These are phyloP conservation scores for Emydomyces testavorans DNA, from an alignment of 2,329 filamentous ascomycete species.

Conservation along the genomic window DNA sequence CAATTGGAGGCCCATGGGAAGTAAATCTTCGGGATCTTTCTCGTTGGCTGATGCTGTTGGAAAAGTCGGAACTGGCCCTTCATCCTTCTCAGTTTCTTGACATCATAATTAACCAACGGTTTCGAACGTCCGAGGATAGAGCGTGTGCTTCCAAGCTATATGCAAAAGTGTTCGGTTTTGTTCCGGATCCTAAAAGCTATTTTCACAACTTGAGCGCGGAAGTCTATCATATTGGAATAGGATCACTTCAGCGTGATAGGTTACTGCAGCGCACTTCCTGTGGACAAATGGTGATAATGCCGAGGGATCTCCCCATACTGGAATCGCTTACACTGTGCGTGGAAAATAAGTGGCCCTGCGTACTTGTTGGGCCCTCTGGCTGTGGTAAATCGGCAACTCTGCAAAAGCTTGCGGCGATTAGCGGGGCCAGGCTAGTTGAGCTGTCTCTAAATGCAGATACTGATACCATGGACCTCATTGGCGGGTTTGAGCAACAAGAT, in stretches of 20 bases:
- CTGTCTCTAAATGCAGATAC: conserved; percentile 90
- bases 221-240: conserved; percentile 69
- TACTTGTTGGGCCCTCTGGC: conserved; percentile 74
- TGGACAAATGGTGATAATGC: conserved; percentile 27
- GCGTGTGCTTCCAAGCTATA: conserved; percentile 56
- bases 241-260: conserved; percentile 51
- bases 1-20: conserved; percentile 71
- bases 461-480: conserved; percentile 93
- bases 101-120: conserved; percentile 75
- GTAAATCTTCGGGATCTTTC: conserved; percentile 87
- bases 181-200: conserved; percentile 46
- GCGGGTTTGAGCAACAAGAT: conserved; percentile 92
- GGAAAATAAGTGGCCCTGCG: conserved; percentile 75
- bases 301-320: conserved; percentile 51
- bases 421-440: conserved; percentile 64
- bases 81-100: conserved; percentile 63
- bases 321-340: conserved; percentile 83
- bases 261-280: conserved; percentile 28
- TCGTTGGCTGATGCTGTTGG: conserved; percentile 68
- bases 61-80: conserved; percentile 50
- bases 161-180: conserved; percentile 47
- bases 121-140: conserved; percentile 61
- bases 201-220: conserved; percentile 58
- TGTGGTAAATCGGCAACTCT: conserved; percentile 77
- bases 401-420: conserved; percentile 64